Percentiles rank a stretch among this genome's conserved stretches.
Evolutionary conservation across 768 basidiomycete genomes (phyloP).

Genomic region (Phylloporus rhodoxanthus): DNA sequence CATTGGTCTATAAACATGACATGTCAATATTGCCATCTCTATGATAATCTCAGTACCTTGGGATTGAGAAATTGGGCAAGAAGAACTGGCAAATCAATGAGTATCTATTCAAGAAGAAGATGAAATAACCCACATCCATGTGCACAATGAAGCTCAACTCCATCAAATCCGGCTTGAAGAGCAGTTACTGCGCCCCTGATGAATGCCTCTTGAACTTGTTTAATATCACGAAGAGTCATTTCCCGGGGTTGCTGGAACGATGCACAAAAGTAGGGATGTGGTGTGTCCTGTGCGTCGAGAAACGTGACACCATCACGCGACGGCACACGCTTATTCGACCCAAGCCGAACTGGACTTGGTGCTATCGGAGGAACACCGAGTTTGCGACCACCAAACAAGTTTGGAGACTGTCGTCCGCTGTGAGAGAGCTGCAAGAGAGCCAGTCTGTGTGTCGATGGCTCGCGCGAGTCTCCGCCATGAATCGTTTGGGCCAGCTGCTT

Average conservation of each 20-base stretch:
- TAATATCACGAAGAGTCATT: constrained; percentile 58
- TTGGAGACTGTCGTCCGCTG: constrained; percentile 74
- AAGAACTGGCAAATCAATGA: constrained; percentile 45
- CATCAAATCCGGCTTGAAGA: constrained; percentile 70
- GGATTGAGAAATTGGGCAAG: constrained; percentile 73
- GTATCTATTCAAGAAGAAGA: neutral
- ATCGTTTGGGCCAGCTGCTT: constrained; percentile 45
- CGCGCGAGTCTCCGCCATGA: constrained; percentile 29
- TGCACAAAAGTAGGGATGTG: constrained; percentile 30
- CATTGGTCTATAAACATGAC: constrained; percentile 37
- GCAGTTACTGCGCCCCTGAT: constrained; percentile 63
- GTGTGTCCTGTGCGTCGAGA: constrained; percentile 5
- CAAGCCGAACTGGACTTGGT: constrained; percentile 59
- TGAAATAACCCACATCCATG: constrained; percentile 67
- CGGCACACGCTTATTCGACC: constrained; percentile 20
- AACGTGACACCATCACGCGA: constrained; percentile 4
- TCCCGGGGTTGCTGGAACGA: constrained; percentile 59
- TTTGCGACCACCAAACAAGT: constrained; percentile 61
- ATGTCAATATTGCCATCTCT: constrained; percentile 12
- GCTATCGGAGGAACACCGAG: constrained; percentile 59
- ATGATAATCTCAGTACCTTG: constrained; percentile 40
- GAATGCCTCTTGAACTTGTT: constrained; percentile 55
- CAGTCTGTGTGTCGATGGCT: constrained; percentile 26
- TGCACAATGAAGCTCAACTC: constrained; percentile 76
- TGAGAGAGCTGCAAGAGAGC: constrained; percentile 84